Base-by-base conservation (phyloP, 495 filamentous ascomycete species). In the Aspergillus carlsbadensis region DNA sequence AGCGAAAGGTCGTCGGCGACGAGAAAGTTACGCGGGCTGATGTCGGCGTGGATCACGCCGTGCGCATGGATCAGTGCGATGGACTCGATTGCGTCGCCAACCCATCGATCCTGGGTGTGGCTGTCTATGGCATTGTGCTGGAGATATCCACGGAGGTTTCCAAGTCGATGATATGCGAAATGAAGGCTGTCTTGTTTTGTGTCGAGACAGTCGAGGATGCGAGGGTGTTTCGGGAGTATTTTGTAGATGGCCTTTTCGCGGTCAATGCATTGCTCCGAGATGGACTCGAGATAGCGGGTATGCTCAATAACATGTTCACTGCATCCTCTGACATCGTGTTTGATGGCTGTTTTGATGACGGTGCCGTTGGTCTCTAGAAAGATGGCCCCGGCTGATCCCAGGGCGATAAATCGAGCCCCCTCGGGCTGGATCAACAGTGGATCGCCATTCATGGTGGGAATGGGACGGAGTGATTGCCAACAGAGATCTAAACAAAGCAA, bases 11-110 rank as follows among this genome's bases (percentile, higher is more conserved):
- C 45, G 26, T 60, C 56, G 24, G 64, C 65, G 15, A 70, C 60
- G 29, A 73, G 62, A 44, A 70, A 71, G 57, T 70, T 71, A 13
- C 65, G 63, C 20, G 70, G 54, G 26, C 58, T 52, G 17, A 73
- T 58, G 54, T 70, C 70, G 26, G 58, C 65, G 42, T 72, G 66
- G 47, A 72, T 56, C 14, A 69, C 50, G 40, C 58, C 41, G 54
- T 54, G 33, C 29, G 43, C 11, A 54, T 70, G 65, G 33, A 70
- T 52, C 5, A 62, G 36, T 15, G 44, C 31, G 48, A 72, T 39
- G 21, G 15, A 2, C 36, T 64, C 58, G 26, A 64, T 57, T 35
- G 69, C 68, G 46, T 67, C 59, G 34, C 50, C 14, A 14, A 60
- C 55, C 69, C 64, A 72, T 34, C 29, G 55, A 31, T 64, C 54